Percentiles rank a stretch among this genome's conserved stretches.
Conservation (phyloP, 208 protist genomes). For the Histomonas meleagridis region DNA sequence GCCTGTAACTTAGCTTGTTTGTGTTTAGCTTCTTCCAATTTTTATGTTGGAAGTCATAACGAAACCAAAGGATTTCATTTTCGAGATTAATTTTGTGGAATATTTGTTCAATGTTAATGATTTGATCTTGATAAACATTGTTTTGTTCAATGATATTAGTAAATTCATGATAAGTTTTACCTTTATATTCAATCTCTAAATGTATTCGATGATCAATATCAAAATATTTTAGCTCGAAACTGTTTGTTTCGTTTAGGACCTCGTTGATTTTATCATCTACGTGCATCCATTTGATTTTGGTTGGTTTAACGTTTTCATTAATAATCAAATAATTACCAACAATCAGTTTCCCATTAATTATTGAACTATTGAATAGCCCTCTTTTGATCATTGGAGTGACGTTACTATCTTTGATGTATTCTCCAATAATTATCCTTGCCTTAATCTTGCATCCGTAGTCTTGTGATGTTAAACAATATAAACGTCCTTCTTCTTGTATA, state of each 20-base stretch:
- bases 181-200: not conserved
- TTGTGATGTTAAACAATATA: not conserved
- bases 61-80: not conserved
- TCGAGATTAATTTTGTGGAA: not conserved
- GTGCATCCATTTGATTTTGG: too few relatives aligned
- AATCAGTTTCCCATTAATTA: not conserved
- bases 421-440: not conserved
- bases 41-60: not conserved
- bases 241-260: not conserved
- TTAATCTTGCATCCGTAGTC: conserved; percentile 1
- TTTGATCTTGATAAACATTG: not conserved
- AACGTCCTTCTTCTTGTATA: not conserved
- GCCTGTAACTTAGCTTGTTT: not conserved
- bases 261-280: not conserved
- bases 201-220: not conserved
- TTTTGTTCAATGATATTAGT: not conserved
- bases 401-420: not conserved
- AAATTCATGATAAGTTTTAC: not conserved
- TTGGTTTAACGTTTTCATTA: not conserved
- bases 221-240: not conserved
- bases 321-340: not conserved
- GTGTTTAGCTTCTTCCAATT: not conserved
- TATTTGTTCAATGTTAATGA: not conserved
- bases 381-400: not conserved
- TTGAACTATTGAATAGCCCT: not conserved